phyloP scores from a whole-genome alignment of 202 grass and related monocot genomes.

The Dendrocalamus latiflorus region DNA sequence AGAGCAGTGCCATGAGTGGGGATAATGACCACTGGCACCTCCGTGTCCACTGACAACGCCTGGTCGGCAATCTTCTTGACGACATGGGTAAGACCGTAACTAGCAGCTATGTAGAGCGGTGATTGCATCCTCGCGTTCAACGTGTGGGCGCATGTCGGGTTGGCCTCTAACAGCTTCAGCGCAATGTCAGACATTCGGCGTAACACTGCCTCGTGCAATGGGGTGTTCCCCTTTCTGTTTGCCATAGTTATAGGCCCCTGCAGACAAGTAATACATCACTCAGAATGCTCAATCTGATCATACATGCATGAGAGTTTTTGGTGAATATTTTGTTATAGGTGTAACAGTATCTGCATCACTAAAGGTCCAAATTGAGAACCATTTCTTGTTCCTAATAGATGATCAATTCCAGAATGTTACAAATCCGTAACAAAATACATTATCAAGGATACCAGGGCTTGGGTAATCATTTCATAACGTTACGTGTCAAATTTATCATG shows the following conservation, averaged over 20 bases:
- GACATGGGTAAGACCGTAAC: constrained; percentile 14
- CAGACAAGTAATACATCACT: background rate
- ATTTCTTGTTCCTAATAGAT: too few relatives aligned
- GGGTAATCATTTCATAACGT: too few relatives aligned
- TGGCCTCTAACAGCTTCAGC: constrained; percentile 22
- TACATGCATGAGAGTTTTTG: background rate
- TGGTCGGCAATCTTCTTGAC: constrained; percentile 20
- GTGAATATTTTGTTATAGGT: background rate
- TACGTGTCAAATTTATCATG: too few relatives aligned
- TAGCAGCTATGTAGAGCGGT: too few relatives aligned
- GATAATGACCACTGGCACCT: too few relatives aligned
- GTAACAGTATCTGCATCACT: background rate
- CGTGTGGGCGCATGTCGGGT: constrained; percentile 2
- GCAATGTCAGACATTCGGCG: constrained; percentile 13
- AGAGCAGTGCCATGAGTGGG: constrained; percentile 8
- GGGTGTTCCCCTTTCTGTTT: constrained; percentile 14
- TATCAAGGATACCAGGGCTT: too few relatives aligned
- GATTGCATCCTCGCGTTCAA: background rate
- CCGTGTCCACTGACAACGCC: too few relatives aligned
- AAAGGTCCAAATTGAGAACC: too few relatives aligned
- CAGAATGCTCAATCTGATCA: too few relatives aligned
- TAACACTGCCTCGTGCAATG: constrained; percentile 36
- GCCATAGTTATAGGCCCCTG: background rate
- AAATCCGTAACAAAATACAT: too few relatives aligned
- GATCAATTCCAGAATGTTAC: background rate